These are phyloP conservation scores for Capronia coronata DNA, from an alignment of 2,329 filamentous ascomycete species.

Conservation along the genomic window DNA sequence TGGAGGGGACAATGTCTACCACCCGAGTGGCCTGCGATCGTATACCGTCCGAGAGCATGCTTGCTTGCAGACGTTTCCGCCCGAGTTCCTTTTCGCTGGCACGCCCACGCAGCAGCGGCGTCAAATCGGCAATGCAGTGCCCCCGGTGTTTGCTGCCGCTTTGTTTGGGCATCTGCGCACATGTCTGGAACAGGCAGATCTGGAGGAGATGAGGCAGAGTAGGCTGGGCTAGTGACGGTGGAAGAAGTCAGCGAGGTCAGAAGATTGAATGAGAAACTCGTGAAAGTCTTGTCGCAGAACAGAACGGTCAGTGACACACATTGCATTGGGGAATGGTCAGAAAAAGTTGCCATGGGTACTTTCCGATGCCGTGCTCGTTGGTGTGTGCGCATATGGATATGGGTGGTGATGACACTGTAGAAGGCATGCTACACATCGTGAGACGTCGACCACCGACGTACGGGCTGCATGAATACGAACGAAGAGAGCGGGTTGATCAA, in stretches of 20 bases:
- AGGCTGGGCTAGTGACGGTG: no score
- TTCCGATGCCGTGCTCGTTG: no score
- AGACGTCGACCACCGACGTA: no score
- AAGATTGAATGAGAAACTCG: no score
- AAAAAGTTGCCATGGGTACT: no score
- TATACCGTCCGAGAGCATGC: conserved; percentile 65
- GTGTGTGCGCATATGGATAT: no score
- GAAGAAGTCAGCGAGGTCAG: no score
- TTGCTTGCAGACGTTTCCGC: conserved; percentile 62
- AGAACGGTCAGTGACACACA: no score
- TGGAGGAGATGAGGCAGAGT: neutral
- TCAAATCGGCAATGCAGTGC: conserved; percentile 76
- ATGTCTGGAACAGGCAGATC: neutral
- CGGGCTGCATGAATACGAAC: no score
- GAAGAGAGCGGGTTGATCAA: conserved; percentile 16
- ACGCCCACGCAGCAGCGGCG: conserved; percentile 40
- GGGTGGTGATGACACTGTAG: no score
- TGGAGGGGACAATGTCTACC: conserved; percentile 52
- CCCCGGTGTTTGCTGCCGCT: conserved; percentile 46
- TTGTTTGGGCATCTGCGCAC: conserved; percentile 30
- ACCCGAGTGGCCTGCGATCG: conserved; percentile 57
- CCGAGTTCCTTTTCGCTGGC: conserved; percentile 51
- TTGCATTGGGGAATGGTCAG: conserved; percentile 12
- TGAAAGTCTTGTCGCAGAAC: no score
- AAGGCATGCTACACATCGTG: no score